These are phyloP conservation scores for Rubroboletus satanas DNA, from an alignment of 768 basidiomycete species.

Conservation along the genomic window DNA sequence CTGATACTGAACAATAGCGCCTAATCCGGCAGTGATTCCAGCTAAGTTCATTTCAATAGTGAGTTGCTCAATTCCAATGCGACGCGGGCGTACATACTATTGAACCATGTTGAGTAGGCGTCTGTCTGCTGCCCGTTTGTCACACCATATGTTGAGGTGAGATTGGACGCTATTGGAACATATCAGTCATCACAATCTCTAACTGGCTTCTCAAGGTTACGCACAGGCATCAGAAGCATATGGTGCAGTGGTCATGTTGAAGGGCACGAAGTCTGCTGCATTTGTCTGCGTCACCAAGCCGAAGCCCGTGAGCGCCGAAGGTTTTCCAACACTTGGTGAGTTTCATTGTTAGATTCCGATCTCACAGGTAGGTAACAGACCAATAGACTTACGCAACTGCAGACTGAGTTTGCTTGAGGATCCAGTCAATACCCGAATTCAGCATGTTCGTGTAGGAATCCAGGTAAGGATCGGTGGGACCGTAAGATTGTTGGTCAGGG, in stretches of 20 bases:
- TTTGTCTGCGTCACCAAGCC: conserved; percentile 61
- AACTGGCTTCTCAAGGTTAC: conserved; percentile 5
- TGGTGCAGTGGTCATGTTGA: conserved; percentile 49
- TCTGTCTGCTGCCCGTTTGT: conserved; percentile 50
- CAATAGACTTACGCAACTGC: conserved; percentile 39
- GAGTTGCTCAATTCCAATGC: neutral
- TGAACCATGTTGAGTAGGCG: conserved; percentile 53
- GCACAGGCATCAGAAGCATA: conserved; percentile 34
- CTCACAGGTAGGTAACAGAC: conserved; percentile 8
- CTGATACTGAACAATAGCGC: conserved; percentile 29
- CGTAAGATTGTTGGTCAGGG: conserved; percentile 64
- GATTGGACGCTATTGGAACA: conserved; percentile 13
- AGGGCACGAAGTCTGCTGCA: conserved; percentile 54
- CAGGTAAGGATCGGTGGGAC: conserved; percentile 43
- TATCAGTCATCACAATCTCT: neutral
- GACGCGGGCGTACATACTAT: conserved; percentile 32
- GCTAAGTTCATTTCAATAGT: conserved; percentile 26
- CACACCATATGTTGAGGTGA: conserved; percentile 43
- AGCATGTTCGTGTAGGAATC: conserved; percentile 51
- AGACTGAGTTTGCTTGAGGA: conserved; percentile 43
- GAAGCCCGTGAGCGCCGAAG: conserved; percentile 49
- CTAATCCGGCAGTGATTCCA: conserved; percentile 37
- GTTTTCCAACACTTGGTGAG: conserved; percentile 48
- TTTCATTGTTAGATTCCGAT: conserved; percentile 3
- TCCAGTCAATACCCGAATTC: conserved; percentile 53